A percentile compares a stretch with the other conserved stretches of the same genome.
phyloP scores from a whole-genome alignment of 164 flowering plant species.

The Amborella trichopoda region DNA sequence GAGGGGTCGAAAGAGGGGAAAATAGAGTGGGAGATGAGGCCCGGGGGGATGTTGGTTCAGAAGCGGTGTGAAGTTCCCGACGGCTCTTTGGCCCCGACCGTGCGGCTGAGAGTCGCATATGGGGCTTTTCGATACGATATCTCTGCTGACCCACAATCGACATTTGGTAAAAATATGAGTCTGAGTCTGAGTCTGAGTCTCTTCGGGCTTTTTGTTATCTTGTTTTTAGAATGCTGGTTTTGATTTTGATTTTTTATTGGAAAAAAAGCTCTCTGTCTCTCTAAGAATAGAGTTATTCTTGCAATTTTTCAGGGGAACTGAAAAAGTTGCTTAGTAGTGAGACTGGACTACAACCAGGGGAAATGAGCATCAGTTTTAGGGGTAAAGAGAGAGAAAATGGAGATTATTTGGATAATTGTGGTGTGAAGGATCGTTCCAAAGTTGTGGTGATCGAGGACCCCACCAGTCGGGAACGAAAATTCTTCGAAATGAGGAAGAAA shows the following conservation, averaged over 20 bases:
- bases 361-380: conserved; percentile 39
- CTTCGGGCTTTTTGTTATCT: neutral
- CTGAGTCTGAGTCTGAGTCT: neutral
- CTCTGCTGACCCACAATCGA: conserved; percentile 37
- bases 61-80: conserved; percentile 21
- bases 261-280: neutral
- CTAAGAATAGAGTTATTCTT: neutral
- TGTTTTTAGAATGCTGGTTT: neutral
- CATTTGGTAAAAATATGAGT: conserved; percentile 38
- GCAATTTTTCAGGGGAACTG: conserved; percentile 41
- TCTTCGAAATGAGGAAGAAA: conserved; percentile 39
- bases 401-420: conserved; percentile 41
- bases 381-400: conserved; percentile 51
- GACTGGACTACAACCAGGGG: conserved; percentile 49
- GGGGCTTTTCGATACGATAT: conserved; percentile 39
- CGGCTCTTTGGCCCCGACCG: conserved; percentile 8
- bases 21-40: conserved; percentile 52
- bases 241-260: neutral
- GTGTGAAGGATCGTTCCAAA: conserved; percentile 58
- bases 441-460: conserved; percentile 53
- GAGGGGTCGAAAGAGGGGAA: conserved; percentile 12
- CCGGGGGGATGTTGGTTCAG: conserved; percentile 75
- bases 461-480: conserved; percentile 40
- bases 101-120: conserved; percentile 30
- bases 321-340: conserved; percentile 47